Evolutionary conservation across 768 basidiomycete species (phyloP).

Genomic region (Hygrocybe punicea): DNA sequence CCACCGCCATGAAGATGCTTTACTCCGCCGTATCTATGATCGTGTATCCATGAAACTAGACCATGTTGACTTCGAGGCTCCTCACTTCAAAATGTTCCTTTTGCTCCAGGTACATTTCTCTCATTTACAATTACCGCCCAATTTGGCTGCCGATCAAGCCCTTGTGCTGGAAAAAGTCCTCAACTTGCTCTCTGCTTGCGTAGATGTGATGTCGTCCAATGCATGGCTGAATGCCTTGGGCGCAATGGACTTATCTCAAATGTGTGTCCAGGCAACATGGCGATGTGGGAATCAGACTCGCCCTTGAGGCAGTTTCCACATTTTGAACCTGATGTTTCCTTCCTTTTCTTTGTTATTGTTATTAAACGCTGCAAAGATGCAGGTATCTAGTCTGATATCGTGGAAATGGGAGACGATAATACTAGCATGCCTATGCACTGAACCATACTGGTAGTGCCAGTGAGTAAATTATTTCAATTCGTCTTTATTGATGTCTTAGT

Average conservation of each 20-base stretch:
- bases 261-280: constrained; percentile 79
- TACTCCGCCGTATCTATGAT: constrained; percentile 89
- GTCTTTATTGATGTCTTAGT: too few species aligned
- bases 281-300: constrained; percentile 95
- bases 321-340: constrained; percentile 77
- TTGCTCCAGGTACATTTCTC: constrained; percentile 97
- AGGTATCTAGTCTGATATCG: constrained; percentile 84
- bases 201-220: constrained; percentile 97
- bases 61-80: constrained; percentile 78
- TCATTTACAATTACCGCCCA: constrained; percentile 87
- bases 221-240: constrained; percentile 91
- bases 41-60: constrained; percentile 95
- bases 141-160: constrained; percentile 88
- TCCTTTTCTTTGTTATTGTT: constrained; percentile 42
- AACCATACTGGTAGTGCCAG: too few species aligned
- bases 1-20: constrained; percentile 82
- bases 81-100: constrained; percentile 97
- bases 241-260: constrained; percentile 97
- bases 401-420: constrained; percentile 96
- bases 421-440: constrained; percentile 13
- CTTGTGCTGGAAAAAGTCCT: constrained; percentile 89
- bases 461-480: too few species aligned
- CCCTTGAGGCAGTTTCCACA: constrained; percentile 95
- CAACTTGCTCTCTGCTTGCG: constrained; percentile 90
- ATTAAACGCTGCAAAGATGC: constrained; percentile 81